These are phyloP conservation scores for Aspergillus sclerotioniger DNA, from an alignment of 495 filamentous ascomycete genomes.

Conservation along the genomic window DNA sequence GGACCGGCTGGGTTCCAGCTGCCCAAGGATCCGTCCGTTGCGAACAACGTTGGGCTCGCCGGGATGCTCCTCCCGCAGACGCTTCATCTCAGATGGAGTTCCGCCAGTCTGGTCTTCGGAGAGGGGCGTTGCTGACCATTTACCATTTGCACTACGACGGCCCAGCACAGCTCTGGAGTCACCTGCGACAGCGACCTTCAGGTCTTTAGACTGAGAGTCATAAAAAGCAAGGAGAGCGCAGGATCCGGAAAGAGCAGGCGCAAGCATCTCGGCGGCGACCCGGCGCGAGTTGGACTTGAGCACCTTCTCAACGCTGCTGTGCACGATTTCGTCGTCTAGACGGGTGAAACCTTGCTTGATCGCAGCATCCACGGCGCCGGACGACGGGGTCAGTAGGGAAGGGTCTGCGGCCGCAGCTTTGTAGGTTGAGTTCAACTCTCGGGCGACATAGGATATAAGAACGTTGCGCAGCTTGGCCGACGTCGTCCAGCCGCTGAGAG, in stretches of 20 bases:
- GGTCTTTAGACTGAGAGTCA: conserved; percentile 74
- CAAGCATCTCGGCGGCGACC: conserved; percentile 84
- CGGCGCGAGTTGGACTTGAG: conserved; percentile 81
- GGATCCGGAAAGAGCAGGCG: conserved; percentile 90
- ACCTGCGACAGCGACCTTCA: conserved; percentile 90
- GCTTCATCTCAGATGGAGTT: conserved; percentile 76
- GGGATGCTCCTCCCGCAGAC: conserved; percentile 81
- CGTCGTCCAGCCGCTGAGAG: conserved; percentile 88
- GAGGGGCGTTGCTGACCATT: conserved; percentile 88
- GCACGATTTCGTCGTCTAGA: conserved; percentile 88
- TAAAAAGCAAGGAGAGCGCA: conserved; percentile 97
- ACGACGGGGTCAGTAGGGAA: conserved; percentile 56
- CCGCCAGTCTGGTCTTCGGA: conserved; percentile 91
- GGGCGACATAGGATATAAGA: conserved; percentile 85
- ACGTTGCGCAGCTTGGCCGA: conserved; percentile 93
- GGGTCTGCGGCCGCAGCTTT: conserved; percentile 68
- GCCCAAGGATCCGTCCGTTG: conserved; percentile 87
- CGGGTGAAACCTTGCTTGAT: conserved; percentile 90
- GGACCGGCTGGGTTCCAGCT: conserved; percentile 85
- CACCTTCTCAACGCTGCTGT: conserved; percentile 85
- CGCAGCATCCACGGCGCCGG: conserved; percentile 79
- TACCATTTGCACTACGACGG: conserved; percentile 70
- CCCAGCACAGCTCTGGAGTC: conserved; percentile 94
- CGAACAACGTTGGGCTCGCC: conserved; percentile 79
- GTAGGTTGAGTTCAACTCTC: conserved; percentile 92